Percentiles rank a stretch among this genome's conserved stretches.
Conservation (phyloP, 495 filamentous ascomycete genomes). For the Xylaria bambusicola region DNA sequence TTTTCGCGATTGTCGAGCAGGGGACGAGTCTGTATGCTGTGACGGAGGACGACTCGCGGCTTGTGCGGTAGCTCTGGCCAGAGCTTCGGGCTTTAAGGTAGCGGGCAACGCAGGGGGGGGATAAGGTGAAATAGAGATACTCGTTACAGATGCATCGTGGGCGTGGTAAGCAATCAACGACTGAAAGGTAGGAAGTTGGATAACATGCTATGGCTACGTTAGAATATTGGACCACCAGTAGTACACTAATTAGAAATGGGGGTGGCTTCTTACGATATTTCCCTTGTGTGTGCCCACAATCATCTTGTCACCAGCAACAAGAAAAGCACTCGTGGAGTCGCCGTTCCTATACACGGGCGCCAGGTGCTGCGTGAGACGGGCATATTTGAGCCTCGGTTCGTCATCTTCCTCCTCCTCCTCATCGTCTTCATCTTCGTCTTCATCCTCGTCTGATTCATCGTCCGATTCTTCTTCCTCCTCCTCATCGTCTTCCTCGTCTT, state of each 20-base stretch:
- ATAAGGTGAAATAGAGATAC: slow-evolving; percentile 86
- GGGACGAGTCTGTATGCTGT: slow-evolving; percentile 52
- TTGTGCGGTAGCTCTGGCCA: slow-evolving; percentile 49
- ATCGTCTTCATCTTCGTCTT: slow-evolving; percentile 60
- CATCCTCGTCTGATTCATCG: slow-evolving; percentile 43
- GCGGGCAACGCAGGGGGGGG: slow-evolving; percentile 67
- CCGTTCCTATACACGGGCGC: slow-evolving; percentile 86
- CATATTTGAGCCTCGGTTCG: slow-evolving; percentile 94
- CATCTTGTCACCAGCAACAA: slow-evolving; percentile 96
- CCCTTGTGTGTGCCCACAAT: slow-evolving; percentile 96
- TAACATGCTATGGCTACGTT: slow-evolving; percentile 84
- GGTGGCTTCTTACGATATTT: slow-evolving; percentile 84
- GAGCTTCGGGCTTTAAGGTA: slow-evolving; percentile 53
- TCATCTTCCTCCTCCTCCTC: slow-evolving; percentile 90
- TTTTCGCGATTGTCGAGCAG: slow-evolving; percentile 48
- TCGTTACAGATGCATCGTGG: slow-evolving; percentile 86
- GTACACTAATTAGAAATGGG: too few relatives aligned
- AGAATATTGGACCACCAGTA: too few relatives aligned
- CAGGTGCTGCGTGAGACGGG: slow-evolving; percentile 76
- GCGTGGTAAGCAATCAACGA: slow-evolving; percentile 82
- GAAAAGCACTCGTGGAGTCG: slow-evolving; percentile 86
- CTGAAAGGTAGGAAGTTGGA: slow-evolving; percentile 78
- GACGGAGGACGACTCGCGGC: slow-evolving; percentile 47
- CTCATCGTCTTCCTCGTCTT: slow-evolving; percentile 44
- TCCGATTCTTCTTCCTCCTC: slow-evolving; percentile 29